Conservation (phyloP, 2,329 filamentous ascomycete species). For the Fusarium heterosporum region DNA sequence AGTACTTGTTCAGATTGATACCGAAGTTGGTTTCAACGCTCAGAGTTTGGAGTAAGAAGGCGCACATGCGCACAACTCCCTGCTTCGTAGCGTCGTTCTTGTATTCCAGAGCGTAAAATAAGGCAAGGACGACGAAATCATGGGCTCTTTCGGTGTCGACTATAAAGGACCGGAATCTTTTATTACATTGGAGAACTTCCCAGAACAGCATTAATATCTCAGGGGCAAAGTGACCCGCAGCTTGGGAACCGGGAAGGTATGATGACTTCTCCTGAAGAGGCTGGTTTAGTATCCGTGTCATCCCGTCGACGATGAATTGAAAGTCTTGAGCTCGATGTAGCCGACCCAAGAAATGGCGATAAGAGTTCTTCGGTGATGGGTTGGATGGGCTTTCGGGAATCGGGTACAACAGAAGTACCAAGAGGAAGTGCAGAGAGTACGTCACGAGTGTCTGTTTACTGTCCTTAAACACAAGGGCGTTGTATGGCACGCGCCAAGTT, state of each 20-base stretch:
- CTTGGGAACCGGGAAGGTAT: conserved; percentile 87
- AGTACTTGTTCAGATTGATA: conserved; percentile 86
- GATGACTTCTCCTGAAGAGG: conserved; percentile 89
- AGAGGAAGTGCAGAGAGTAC: conserved; percentile 90
- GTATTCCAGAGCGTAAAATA: conserved; percentile 94
- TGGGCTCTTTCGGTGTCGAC: conserved; percentile 94
- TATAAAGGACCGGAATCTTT: conserved; percentile 94
- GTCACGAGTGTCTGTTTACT: conserved; percentile 90
- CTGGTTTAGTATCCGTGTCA: conserved; percentile 91
- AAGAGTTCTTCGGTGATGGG: conserved; percentile 84
- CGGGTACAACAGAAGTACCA: conserved; percentile 86
- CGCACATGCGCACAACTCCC: conserved; percentile 94
- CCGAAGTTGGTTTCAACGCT: conserved; percentile 94
- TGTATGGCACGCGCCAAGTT: conserved; percentile 93
- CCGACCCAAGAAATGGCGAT: conserved; percentile 90
- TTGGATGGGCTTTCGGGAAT: conserved; percentile 80
- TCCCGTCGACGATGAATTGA: conserved; percentile 95
- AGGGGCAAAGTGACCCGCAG: conserved; percentile 85
- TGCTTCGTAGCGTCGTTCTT: conserved; percentile 88
- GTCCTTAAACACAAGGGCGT: conserved; percentile 91
- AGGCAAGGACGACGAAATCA: conserved; percentile 88
- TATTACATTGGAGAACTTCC: conserved; percentile 98
- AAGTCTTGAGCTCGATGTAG: conserved; percentile 96
- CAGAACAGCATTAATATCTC: conserved; percentile 98
- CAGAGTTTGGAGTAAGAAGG: conserved; percentile 94